Base-by-base conservation (phyloP, 202 grass and related monocot genomes). In the Bolboschoenoplectus hybrid region DNA sequence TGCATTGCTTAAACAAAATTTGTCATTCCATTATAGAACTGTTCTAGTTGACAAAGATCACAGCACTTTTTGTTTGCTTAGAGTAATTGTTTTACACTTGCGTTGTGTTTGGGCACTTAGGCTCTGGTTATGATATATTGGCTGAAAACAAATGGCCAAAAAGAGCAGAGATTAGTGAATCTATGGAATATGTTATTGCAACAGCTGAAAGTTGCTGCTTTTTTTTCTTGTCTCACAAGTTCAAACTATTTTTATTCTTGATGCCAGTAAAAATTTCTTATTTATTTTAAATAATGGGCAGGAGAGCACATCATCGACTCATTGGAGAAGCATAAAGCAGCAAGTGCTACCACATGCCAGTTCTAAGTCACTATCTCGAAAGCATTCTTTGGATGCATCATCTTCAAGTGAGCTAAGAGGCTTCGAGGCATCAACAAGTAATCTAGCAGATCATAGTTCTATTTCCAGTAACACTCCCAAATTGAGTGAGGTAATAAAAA, bases 321-420 rank as follows among this genome's bases (percentile, higher is more conserved):
- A 99, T 83, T 94, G 97, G 97, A 93, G 89, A 90, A 99, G 84
- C 88, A 85, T 90, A 56, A 97, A 94, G 77, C 92, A 91, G 16
- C 92, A 99, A n/a, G 83, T 92, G 53, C 55, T 94, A 74, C 86
- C 92, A 17, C 90, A 94, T 81, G 90, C 89, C 72, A 91, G 74
- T 89, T 90, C 92, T 16, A 97, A 92, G 77, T 88, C 89, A 36
- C 86, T 93, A 85, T 94, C 92, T 83, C 63, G 91, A 52, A 99
- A 94, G 65, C 86, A 91, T 84, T 91, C 97, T 81, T 52, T 89
- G 82, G 93, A 94, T 3, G 73, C 89, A 35, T 87, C 86, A 53
- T 84, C 82, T 71, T 85, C 84, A 20, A 87, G 82, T 51, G 92
- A 99, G 79, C 87, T 88, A 69, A 91, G 86, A 88, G 83, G 65